These are phyloP conservation scores for Aspergillus nanangensis DNA, from an alignment of 495 filamentous ascomycete genomes.

Conservation along the genomic window DNA sequence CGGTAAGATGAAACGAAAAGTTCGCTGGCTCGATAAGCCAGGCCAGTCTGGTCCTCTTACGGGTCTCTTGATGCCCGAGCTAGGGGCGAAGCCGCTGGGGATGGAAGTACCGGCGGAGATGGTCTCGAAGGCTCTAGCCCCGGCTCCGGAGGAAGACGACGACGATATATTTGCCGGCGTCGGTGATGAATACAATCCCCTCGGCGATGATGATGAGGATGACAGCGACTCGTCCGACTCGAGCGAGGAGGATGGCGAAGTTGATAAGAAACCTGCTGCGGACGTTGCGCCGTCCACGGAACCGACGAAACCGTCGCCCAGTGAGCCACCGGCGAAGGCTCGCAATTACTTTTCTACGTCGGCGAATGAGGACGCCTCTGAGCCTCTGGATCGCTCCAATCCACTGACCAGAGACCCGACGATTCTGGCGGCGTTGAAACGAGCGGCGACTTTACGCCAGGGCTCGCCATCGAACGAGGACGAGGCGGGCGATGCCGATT, in stretches of 20 bases:
- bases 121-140: constrained; percentile 29
- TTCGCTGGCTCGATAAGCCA: constrained; percentile 47
- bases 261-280: constrained; percentile 6
- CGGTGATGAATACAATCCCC: constrained; percentile 82
- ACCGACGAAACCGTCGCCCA: constrained; percentile 9
- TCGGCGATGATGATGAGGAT: constrained; percentile 63
- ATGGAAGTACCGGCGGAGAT: constrained; percentile 69
- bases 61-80: constrained; percentile 60
- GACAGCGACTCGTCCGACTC: constrained; percentile 45
- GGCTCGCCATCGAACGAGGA: constrained; percentile 26
- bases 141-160: constrained; percentile 45
- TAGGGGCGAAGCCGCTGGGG: constrained; percentile 62
- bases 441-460: constrained; percentile 69
- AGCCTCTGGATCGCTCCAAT: constrained; percentile 22
- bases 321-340: constrained; percentile 17
- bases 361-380: constrained; percentile 32
- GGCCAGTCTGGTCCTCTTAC: constrained; percentile 28
- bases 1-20: constrained; percentile 83
- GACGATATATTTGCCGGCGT: constrained; percentile 85
- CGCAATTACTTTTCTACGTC: constrained; percentile 40
- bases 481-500: constrained; percentile 40
- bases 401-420: constrained; percentile 65
- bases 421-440: constrained; percentile 78
- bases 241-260: constrained; percentile 46
- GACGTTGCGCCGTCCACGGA: constrained; percentile 17